Evolutionary conservation across 345 rosid species (phyloP).

Genomic region (Turnera subulata): DNA sequence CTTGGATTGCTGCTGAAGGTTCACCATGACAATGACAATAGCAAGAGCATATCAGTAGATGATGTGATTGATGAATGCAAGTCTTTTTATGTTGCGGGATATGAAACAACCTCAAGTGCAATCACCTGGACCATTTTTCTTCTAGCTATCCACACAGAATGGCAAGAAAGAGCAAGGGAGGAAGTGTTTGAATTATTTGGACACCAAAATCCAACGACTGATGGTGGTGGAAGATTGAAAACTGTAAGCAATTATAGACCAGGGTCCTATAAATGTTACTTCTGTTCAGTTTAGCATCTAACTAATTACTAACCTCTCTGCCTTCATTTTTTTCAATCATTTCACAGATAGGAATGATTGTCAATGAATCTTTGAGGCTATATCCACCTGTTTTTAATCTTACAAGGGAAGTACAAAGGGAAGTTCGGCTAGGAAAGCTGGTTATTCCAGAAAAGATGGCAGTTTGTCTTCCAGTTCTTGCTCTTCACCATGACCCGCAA

Average conservation of each 20-base stretch:
- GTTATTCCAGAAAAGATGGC: slow-evolving; percentile 2
- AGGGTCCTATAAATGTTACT: neutral
- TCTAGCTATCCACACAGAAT: too few relatives aligned
- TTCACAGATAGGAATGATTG: slow-evolving; percentile 19
- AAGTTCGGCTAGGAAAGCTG: neutral
- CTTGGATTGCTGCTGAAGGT: too few relatives aligned
- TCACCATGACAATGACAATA: too few relatives aligned
- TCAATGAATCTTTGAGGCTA: slow-evolving; percentile 16
- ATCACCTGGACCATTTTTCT: too few relatives aligned
- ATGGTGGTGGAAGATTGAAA: slow-evolving; percentile 12
- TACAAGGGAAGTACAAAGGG: slow-evolving; percentile 7
- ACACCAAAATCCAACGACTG: slow-evolving; percentile 6
- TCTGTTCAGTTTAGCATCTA: too few relatives aligned
- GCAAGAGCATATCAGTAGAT: too few relatives aligned
- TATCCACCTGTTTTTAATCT: slow-evolving; percentile 2
- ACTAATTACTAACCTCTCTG: neutral
- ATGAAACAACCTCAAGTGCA: too few relatives aligned
- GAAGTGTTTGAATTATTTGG: too few relatives aligned
- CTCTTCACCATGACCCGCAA: slow-evolving; percentile 12
- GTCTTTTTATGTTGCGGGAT: too few relatives aligned
- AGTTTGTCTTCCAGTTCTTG: slow-evolving; percentile 1
- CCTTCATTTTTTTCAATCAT: neutral
- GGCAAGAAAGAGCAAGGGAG: too few relatives aligned
- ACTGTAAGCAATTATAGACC: slow-evolving; percentile 6
- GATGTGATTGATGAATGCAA: too few relatives aligned